Conservation (phyloP, 2,329 filamentous ascomycete species). For the Tolypocladium guangdongense region DNA sequence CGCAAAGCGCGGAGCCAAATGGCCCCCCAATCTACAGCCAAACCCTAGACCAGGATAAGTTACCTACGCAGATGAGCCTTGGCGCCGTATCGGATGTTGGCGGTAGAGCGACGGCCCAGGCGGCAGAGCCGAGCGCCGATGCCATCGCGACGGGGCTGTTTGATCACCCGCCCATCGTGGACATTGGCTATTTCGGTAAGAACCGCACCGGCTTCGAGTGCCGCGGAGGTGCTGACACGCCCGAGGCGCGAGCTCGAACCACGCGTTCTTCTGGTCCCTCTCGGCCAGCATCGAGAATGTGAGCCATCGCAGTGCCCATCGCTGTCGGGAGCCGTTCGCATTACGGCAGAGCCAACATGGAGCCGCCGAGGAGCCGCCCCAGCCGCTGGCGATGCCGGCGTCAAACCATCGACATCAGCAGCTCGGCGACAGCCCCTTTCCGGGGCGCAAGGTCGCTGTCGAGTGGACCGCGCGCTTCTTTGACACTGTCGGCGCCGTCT, state of each 20-base stretch:
- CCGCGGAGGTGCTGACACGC: background rate
- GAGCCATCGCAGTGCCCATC: constrained; percentile 6
- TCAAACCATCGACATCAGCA: background rate
- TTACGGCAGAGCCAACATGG: background rate
- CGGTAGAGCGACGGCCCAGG: constrained; percentile 1
- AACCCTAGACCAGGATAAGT: background rate
- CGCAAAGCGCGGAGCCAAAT: background rate
- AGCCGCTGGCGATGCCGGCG: background rate
- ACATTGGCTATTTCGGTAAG: constrained; percentile 17
- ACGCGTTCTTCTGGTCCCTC: constrained; percentile 16
- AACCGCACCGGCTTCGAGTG: background rate
- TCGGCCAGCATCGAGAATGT: constrained; percentile 14
- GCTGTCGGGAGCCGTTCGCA: constrained; percentile 6
- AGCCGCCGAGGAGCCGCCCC: background rate
- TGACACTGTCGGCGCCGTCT: constrained; percentile 15
- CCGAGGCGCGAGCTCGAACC: constrained; percentile 18
- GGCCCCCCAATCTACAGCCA: background rate
- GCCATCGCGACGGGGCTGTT: constrained; percentile 16
- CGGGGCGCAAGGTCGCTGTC: constrained; percentile 6
- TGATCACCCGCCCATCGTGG: constrained; percentile 12
- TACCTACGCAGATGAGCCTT: background rate
- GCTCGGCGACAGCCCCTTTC: constrained; percentile 6
- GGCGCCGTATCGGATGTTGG: background rate
- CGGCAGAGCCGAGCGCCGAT: constrained; percentile 14
- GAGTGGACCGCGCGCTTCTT: constrained; percentile 14